Conservation (phyloP, 2,329 filamentous ascomycete species). For the Diaporthe velutina region DNA sequence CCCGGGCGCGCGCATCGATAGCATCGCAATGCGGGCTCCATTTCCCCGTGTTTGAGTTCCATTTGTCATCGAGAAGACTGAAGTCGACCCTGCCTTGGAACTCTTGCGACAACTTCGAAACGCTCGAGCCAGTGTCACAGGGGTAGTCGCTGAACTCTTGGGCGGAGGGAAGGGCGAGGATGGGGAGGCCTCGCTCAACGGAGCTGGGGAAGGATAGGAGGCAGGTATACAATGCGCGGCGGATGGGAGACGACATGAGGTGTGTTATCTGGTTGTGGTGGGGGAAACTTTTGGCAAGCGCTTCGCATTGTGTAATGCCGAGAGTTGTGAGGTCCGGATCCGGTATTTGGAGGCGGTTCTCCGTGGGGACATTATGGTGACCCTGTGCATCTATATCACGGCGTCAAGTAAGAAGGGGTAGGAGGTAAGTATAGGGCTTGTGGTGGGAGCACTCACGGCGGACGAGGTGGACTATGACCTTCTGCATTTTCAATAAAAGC, state of each 20-base stretch:
- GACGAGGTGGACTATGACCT: not conserved
- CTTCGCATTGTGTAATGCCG: not conserved
- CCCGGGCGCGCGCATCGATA: not conserved
- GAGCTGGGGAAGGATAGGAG: not conserved
- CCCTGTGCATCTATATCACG: not conserved
- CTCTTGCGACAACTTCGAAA: not conserved
- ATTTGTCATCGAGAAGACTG: not conserved
- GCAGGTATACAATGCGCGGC: not conserved
- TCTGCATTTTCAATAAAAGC: not conserved
- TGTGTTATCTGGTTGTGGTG: not conserved
- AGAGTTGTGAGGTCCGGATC: not conserved
- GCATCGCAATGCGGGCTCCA: not conserved
- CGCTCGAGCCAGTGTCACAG: not conserved
- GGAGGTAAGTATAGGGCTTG: too few relatives aligned
- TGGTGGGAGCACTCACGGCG: not conserved
- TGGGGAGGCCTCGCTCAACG: not conserved
- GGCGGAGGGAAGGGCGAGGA: not conserved
- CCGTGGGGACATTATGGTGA: not conserved
- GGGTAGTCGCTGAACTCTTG: not conserved
- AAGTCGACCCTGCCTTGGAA: not conserved
- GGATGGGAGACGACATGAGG: not conserved
- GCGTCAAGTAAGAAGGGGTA: too few relatives aligned
- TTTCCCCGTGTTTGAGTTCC: not conserved
- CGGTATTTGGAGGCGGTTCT: not conserved
- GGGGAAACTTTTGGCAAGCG: not conserved